Evolutionary conservation across 345 rosid genomes (phyloP).

Genomic region (Rhodamnia rubescens): DNA sequence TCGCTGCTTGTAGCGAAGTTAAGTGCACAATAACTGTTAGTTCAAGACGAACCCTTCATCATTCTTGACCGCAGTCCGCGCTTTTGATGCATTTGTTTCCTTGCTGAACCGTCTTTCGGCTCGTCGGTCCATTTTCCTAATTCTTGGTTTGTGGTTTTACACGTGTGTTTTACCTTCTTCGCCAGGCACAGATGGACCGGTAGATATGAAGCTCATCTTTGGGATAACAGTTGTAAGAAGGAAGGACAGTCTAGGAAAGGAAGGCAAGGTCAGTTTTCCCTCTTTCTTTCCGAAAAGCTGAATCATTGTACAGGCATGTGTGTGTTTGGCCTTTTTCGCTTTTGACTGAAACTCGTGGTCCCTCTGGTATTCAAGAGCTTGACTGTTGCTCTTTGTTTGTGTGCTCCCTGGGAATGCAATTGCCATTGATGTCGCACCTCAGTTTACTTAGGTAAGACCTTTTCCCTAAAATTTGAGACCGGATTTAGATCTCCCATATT

Average conservation of each 20-base stretch:
- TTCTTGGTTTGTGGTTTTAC: neutral
- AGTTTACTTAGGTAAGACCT: slow-evolving; percentile 57
- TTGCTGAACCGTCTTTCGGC: neutral
- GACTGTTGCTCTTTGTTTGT: neutral
- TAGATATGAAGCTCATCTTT: slow-evolving; percentile 71
- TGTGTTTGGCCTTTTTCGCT: neutral
- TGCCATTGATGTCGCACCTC: slow-evolving; percentile 18
- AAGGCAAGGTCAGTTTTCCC: slow-evolving; percentile 49
- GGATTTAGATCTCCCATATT: neutral
- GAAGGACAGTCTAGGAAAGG: slow-evolving; percentile 80
- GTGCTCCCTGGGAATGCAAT: slow-evolving; percentile 19
- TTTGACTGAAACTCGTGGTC: slow-evolving; percentile 8
- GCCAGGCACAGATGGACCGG: slow-evolving; percentile 73
- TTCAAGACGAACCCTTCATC: neutral
- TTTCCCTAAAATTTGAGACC: neutral
- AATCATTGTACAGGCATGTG: neutral
- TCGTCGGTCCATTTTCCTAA: neutral
- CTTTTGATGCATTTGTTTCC: neutral
- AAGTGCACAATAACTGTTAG: neutral
- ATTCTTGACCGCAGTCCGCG: neutral
- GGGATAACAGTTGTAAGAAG: slow-evolving; percentile 79
- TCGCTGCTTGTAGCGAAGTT: neutral
- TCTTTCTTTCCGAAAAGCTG: neutral
- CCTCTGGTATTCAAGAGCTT: neutral
- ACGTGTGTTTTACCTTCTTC: neutral